phyloP scores from a whole-genome alignment of 768 basidiomycete species.

The Rubroboletus pulcherrimus region DNA sequence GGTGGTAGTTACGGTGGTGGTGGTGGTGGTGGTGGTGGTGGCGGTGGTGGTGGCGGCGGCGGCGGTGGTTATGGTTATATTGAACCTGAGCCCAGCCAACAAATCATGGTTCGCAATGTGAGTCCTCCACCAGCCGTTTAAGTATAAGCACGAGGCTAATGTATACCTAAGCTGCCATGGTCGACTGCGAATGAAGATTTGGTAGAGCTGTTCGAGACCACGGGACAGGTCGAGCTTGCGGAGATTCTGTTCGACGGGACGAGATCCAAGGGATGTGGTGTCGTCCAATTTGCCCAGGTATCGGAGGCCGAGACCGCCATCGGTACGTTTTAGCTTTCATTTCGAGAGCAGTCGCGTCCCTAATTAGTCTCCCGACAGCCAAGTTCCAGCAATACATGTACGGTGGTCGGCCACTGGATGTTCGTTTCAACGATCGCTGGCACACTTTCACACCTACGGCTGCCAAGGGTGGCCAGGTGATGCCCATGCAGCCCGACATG shows the following conservation, averaged over 20 bases:
- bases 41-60: slow-evolving; percentile 25
- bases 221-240: slow-evolving; percentile 89
- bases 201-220: slow-evolving; percentile 97
- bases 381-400: slow-evolving; percentile 98
- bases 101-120: slow-evolving; percentile 98
- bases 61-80: slow-evolving; percentile 36
- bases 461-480: slow-evolving; percentile 80
- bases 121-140: slow-evolving; percentile 35
- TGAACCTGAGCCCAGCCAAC: slow-evolving; percentile 85
- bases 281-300: slow-evolving; percentile 89
- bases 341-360: neutral
- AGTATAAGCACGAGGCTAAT: neutral
- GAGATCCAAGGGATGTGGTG: slow-evolving; percentile 90
- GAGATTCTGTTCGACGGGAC: slow-evolving; percentile 93
- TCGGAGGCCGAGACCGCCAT: slow-evolving; percentile 93
- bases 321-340: slow-evolving; percentile 40
- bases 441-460: slow-evolving; percentile 88
- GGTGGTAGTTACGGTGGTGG: slow-evolving; percentile 39
- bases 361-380: slow-evolving; percentile 38
- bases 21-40: slow-evolving; percentile 14
- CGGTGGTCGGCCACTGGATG: slow-evolving; percentile 84
- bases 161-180: slow-evolving; percentile 76
- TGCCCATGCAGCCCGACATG: slow-evolving; percentile 60
- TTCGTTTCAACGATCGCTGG: slow-evolving; percentile 94
- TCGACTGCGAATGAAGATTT: slow-evolving; percentile 98